Conservation (phyloP, 2,329 filamentous ascomycete species). For the Peltaster fructicola region DNA sequence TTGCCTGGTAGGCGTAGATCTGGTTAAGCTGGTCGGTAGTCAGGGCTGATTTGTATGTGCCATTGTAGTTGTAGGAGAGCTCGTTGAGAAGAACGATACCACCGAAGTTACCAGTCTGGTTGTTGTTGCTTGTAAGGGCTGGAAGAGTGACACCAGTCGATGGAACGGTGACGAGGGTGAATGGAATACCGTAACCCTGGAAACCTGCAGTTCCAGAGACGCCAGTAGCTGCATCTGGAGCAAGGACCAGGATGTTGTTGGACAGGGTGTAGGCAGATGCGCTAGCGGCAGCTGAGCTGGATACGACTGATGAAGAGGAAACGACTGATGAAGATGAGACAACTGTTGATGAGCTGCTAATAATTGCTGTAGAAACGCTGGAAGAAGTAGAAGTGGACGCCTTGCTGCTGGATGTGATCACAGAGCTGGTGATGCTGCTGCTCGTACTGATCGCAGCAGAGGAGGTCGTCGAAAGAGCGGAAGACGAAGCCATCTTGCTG, state of each 20-base stretch:
- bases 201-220: conserved; percentile 35
- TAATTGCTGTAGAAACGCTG: too few relatives aligned
- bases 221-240: conserved; percentile 28
- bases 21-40: conserved; percentile 38
- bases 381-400: too few relatives aligned
- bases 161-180: conserved; percentile 37
- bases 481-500: too few relatives aligned
- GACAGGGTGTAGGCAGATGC: too few relatives aligned
- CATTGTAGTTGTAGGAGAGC: conserved; percentile 36
- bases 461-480: too few relatives aligned
- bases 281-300: too few relatives aligned
- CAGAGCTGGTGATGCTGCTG: too few relatives aligned
- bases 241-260: conserved; percentile 36
- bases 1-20: conserved; percentile 39
- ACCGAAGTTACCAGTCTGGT: conserved; percentile 39
- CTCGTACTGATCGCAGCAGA: too few relatives aligned
- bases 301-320: too few relatives aligned
- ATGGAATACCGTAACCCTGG: conserved; percentile 44
- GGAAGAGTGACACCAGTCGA: conserved; percentile 34
- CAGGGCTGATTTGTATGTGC: conserved; percentile 34
- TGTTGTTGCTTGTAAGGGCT: conserved; percentile 29
- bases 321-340: too few relatives aligned
- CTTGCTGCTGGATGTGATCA: too few relatives aligned
- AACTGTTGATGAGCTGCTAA: too few relatives aligned
- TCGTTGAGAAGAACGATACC: conserved; percentile 39